Percentiles rank a stretch among this genome's conserved stretches.
Evolutionary conservation across 768 basidiomycete species (phyloP).

Genomic region (Rhodosporidiobolus sp.): DNA sequence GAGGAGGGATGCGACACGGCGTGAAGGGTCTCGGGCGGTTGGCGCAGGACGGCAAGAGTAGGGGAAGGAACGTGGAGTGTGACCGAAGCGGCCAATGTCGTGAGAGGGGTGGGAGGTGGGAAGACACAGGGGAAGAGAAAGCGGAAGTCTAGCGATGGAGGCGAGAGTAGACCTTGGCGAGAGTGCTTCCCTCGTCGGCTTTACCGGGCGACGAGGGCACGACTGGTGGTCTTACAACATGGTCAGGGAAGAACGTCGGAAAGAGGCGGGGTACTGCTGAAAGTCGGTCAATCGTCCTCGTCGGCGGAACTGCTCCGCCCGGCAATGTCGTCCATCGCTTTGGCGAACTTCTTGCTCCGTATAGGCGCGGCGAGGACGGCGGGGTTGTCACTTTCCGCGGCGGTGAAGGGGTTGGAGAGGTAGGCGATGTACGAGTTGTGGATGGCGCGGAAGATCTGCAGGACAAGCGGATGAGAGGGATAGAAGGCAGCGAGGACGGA

Average conservation of each 20-base stretch:
- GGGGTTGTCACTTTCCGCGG: conserved; percentile 51
- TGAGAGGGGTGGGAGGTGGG: not conserved
- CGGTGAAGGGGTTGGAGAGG: conserved; percentile 78
- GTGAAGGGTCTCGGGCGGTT: not conserved
- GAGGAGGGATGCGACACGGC: not conserved
- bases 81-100: not conserved
- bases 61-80: not conserved
- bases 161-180: too few species aligned
- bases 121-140: not conserved
- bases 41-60: not conserved
- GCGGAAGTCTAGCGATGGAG: too few species aligned
- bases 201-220: too few species aligned
- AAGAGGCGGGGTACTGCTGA: not conserved
- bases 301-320: conserved; percentile 50
- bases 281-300: conserved; percentile 49
- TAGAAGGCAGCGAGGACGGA: not conserved
- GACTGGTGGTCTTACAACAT: conserved; percentile 23
- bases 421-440: conserved; percentile 83
- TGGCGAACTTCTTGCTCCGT: conserved; percentile 66
- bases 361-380: conserved; percentile 54
- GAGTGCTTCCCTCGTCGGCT: too few species aligned
- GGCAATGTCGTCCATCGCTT: conserved; percentile 69
- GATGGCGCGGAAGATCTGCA: conserved; percentile 78
- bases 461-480: not conserved
- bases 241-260: not conserved